These are phyloP conservation scores for Abelmoschus esculentus DNA, from an alignment of 345 rosid species.

Conservation along the genomic window DNA sequence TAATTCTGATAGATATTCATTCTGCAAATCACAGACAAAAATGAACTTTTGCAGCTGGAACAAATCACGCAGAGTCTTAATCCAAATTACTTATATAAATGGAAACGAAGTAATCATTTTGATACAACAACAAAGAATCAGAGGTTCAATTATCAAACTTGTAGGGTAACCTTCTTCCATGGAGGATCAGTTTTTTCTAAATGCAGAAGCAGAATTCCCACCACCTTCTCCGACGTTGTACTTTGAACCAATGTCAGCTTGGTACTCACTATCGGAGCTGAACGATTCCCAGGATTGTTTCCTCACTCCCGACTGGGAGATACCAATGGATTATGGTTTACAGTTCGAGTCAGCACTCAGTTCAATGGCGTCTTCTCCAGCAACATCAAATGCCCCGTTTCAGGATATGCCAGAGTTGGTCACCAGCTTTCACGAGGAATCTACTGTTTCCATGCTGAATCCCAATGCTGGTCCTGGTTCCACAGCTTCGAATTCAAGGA, in stretches of 20 bases:
- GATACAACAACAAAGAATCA: constrained; percentile 16
- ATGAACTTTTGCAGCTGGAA: too few species aligned
- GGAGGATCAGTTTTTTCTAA: constrained; percentile 39
- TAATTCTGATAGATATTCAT: neutral
- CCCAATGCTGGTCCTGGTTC: constrained; percentile 21
- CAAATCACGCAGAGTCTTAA: too few species aligned
- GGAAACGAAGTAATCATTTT: constrained; percentile 24
- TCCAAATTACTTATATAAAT: neutral
- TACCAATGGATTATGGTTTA: neutral
- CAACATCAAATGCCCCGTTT: constrained; percentile 37
- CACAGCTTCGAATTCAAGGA: constrained; percentile 37
- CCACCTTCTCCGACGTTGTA: neutral
- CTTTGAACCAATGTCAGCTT: neutral
- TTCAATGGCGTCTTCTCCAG: constrained; percentile 74
- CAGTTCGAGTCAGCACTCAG: constrained; percentile 56
- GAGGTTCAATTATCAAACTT: neutral
- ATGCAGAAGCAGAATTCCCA: constrained; percentile 25
- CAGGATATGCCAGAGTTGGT: constrained; percentile 7
- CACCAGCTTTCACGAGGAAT: constrained; percentile 41
- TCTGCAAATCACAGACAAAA: too few species aligned
- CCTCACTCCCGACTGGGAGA: too few species aligned
- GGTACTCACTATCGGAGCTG: neutral
- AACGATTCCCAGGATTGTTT: too few species aligned
- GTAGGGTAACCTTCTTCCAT: constrained; percentile 3
- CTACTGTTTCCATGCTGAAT: constrained; percentile 37